Conservation (phyloP, 73 alveolate genomes). For the Paramecium pentaurelia region DNA sequence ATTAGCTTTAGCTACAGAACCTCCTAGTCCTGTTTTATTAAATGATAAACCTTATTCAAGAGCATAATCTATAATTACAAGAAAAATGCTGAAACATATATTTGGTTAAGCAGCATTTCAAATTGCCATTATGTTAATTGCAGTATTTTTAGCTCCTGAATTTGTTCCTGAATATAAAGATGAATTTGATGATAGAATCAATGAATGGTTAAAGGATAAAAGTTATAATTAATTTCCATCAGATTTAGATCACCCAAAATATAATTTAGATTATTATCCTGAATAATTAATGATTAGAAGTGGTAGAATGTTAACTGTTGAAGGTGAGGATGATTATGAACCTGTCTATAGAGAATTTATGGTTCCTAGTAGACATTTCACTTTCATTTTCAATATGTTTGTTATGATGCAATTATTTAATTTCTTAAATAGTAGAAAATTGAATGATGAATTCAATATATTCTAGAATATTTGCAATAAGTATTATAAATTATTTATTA, state of each 20-base stretch:
- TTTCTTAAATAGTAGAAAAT: constrained; percentile 82
- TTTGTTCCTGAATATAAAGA: constrained; percentile 79
- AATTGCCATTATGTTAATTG: constrained; percentile 69
- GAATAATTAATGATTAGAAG: background rate
- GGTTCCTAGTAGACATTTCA: constrained; percentile 88
- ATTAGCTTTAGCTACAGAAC: constrained; percentile 96
- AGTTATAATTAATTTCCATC: background rate
- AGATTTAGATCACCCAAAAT: constrained; percentile 29
- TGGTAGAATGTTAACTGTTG: constrained; percentile 65
- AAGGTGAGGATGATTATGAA: constrained; percentile 72
- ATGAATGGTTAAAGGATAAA: background rate
- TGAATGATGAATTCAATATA: constrained; percentile 80
- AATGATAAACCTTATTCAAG: constrained; percentile 82
- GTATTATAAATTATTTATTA: background rate
- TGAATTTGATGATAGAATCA: constrained; percentile 56
- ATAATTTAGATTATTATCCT: background rate
- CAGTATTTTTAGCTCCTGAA: constrained; percentile 73
- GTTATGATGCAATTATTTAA: constrained; percentile 84
- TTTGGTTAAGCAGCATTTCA: constrained; percentile 79
- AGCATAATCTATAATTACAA: constrained; percentile 87
- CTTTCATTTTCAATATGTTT: constrained; percentile 85
- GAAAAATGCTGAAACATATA: constrained; percentile 92
- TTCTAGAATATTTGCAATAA: constrained; percentile 15
- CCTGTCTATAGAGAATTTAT: constrained; percentile 55
- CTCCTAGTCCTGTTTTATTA: constrained; percentile 84